phyloP scores from a whole-genome alignment of 768 basidiomycete species.

The Serendipita sp. region DNA sequence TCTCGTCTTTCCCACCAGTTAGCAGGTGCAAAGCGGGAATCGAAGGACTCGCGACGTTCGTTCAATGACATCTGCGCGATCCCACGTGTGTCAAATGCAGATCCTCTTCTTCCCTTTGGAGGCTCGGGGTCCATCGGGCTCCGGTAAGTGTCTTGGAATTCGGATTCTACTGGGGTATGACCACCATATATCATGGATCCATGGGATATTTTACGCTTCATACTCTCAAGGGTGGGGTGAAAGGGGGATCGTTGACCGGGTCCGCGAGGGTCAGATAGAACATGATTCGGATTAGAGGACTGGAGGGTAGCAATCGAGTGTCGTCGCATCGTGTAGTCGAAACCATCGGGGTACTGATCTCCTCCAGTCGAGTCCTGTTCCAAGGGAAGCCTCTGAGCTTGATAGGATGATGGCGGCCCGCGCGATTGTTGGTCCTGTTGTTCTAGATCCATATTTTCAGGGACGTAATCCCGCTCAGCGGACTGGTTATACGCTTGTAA shows the following conservation, averaged over 20 bases:
- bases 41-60: constrained; percentile 64
- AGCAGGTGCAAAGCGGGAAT: constrained; percentile 23
- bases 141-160: background rate
- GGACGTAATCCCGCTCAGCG: constrained; percentile 8
- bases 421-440: constrained; percentile 19
- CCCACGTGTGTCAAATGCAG: constrained; percentile 61
- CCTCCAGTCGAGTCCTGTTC: constrained; percentile 14
- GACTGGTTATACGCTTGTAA: background rate
- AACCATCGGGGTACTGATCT: constrained; percentile 27
- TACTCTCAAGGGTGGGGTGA: constrained; percentile 31
- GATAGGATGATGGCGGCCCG: constrained; percentile 10
- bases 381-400: constrained; percentile 17
- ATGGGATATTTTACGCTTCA: constrained; percentile 67
- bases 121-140: constrained; percentile 37
- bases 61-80: constrained; percentile 62
- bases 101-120: constrained; percentile 64
- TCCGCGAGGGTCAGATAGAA: background rate
- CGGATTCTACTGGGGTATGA: constrained; percentile 2
- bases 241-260: constrained; percentile 8
- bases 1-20: constrained; percentile 67
- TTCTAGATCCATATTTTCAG: constrained; percentile 28
- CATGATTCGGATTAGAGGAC: constrained; percentile 7
- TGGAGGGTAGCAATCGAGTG: constrained; percentile 51
- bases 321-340: constrained; percentile 55
- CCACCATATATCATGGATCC: constrained; percentile 18